Base-by-base conservation (phyloP, 495 filamentous ascomycete species). In the Neurospora sp. region DNA sequence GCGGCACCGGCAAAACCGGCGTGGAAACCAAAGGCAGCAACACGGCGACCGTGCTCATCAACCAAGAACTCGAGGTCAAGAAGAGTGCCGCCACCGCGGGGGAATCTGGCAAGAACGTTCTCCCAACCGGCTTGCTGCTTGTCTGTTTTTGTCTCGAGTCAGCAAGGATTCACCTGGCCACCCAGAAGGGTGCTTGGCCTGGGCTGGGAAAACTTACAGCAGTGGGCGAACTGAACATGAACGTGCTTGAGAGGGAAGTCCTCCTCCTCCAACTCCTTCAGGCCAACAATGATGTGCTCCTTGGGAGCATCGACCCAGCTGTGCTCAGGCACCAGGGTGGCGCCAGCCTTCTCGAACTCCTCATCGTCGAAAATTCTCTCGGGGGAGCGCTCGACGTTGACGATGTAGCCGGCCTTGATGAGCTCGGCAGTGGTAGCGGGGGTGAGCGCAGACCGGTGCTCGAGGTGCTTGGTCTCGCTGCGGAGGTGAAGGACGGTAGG, bases 261-360 rank as follows among this genome's bases (percentile, higher is more conserved):
- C 77, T 97, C 92, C 79, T 96, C 94, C 8, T 92, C 93, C 18
- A 98, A 87, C 85, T 98, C 96, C 88, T 99, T 99, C 69, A 99
- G 86, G 44, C 96, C 95, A 74, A 98, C 86, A 77, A 97, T 93
- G 78, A 94, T 93, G 78, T 94, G 89, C 73, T 93, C 89, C 75
- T 86, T 84, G 31, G 96, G 93, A 0, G 90, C 92, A 71, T 87
- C 82, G 20, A 80, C 85, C 95, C 96, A 98, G 69, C 89, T 93
- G 39, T 92, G 90, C 77, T 93, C 91, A 18, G 90, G 89, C 6
- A 97, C 92, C n/a, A 98, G 85, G 5, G 84, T 90, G 37, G 90
- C 92, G 39, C 94, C 94, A 23, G 89, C 85, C 23, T 79, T 82
- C 76, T 84, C 84, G 74, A 89, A 91, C 78, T 91, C 89, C 18